Base-by-base conservation (phyloP, 1,284 basidiomycete genomes). In the Megacollybia platyphylla region DNA sequence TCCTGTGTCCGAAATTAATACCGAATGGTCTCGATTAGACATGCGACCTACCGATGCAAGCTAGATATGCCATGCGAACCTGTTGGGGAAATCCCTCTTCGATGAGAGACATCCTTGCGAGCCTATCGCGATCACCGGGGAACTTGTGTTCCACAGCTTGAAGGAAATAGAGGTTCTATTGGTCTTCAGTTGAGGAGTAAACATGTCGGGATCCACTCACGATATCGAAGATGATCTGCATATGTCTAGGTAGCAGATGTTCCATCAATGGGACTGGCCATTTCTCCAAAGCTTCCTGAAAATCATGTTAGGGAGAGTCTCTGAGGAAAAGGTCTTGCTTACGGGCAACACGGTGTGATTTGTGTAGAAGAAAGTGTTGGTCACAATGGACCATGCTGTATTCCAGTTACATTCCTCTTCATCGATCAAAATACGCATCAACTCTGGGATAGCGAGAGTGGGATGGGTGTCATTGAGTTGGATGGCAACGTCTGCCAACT, bases 381-480 rank as follows among this genome's bases (percentile, higher is more conserved):
- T 88, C 35, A 82, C 79, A 52, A 96, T 88, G 24, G 71, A 63
- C 92, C 92, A 96, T 1, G 92, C 90, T 8, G 64, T 57, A 49
- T 79, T 75, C 80, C 88, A 96, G 1, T 68, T 55, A n/a, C 91
- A 55, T 32, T 91, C 86, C 60, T 96, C 91, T 40, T 96, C 91
- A 54, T 94, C 87, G 46, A 87, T 63, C 27, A 86, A 73, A 48
- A 96, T 78, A 40, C 91, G 79, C 86, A 92, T 90, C 39, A 96
- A 67, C 60, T 96, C 92, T n/a, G 87, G 87, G 52, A 96, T 88
- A 7, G 89, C 87, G 44, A 94, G 72, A 4, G 90, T 93, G 0
- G 92, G 91, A 60, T 96, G 91, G 2, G 92, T 94, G 50, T 88
- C 88, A 54, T 92, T 92, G 26, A 91, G 74, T 59, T 96, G 91